Conservation (phyloP, 169 alveolate genomes). For the Perkinsus marinus region DNA sequence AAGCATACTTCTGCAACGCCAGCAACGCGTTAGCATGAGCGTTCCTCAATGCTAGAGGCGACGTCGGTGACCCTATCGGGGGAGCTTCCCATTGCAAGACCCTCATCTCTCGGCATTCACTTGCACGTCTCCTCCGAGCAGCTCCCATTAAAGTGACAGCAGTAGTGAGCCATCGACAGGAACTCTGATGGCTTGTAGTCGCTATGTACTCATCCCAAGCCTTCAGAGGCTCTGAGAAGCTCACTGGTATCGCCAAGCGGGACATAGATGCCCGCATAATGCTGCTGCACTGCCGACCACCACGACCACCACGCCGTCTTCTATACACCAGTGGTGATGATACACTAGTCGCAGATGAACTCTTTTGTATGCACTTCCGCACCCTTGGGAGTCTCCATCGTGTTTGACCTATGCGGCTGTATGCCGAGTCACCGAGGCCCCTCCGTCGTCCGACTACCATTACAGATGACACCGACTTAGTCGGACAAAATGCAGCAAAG, state of each 20-base stretch:
- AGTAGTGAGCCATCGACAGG: neutral
- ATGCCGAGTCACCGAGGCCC: neutral
- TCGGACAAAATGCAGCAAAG: neutral
- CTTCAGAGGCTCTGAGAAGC: neutral
- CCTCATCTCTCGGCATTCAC: neutral
- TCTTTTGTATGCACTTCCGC: neutral
- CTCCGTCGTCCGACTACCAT: neutral
- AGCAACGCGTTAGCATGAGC: neutral
- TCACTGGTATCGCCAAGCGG: neutral
- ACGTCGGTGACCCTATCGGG: neutral
- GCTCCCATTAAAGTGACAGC: neutral
- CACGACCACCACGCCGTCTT: neutral
- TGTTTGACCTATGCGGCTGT: neutral
- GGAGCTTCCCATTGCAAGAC: neutral
- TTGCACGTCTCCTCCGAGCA: neutral
- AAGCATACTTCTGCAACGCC: neutral
- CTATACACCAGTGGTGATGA: neutral
- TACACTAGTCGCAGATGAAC: neutral
- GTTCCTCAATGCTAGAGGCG: neutral
- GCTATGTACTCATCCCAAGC: neutral
- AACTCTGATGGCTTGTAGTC: neutral
- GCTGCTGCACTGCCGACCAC: neutral
- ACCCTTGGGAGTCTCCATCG: neutral
- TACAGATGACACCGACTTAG: neutral
- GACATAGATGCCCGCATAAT: neutral